phyloP scores from a whole-genome alignment of 129 eudicot species.

The Tagetes erecta region DNA sequence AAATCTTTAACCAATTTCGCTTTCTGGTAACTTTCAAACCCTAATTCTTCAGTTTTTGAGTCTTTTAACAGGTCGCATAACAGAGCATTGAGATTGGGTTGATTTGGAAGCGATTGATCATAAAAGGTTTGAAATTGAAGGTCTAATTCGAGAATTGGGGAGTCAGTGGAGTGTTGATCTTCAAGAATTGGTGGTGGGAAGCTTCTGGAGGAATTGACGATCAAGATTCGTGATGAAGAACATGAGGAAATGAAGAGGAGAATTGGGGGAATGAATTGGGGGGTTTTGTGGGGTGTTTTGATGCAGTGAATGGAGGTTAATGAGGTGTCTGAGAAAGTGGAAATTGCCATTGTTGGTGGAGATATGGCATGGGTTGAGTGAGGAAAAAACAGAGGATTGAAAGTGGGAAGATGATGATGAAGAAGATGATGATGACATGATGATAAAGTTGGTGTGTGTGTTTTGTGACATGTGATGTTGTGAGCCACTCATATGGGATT shows the following conservation, averaged over 20 bases:
- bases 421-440: background rate
- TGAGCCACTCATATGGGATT: conserved; percentile 33
- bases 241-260: too few species aligned
- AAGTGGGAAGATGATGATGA: background rate
- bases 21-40: conserved; percentile 56
- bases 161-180: too few species aligned
- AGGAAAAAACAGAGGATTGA: conserved; percentile 9
- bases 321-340: too few species aligned
- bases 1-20: conserved; percentile 54
- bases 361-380: conserved; percentile 36
- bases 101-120: conserved; percentile 20
- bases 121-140: too few species aligned
- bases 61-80: conserved; percentile 57
- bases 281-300: too few species aligned
- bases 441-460: conserved; percentile 21
- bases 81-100: conserved; percentile 46
- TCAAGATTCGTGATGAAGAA: too few species aligned
- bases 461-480: conserved; percentile 33
- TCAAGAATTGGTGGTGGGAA: too few species aligned
- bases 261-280: too few species aligned
- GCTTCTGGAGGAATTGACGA: too few species aligned
- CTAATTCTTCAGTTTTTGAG: conserved; percentile 53
- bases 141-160: too few species aligned
- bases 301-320: too few species aligned
- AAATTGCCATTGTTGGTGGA: conserved; percentile 53